phyloP scores from a whole-genome alignment of 441 rosid species.

The Euphorbia corollata region DNA sequence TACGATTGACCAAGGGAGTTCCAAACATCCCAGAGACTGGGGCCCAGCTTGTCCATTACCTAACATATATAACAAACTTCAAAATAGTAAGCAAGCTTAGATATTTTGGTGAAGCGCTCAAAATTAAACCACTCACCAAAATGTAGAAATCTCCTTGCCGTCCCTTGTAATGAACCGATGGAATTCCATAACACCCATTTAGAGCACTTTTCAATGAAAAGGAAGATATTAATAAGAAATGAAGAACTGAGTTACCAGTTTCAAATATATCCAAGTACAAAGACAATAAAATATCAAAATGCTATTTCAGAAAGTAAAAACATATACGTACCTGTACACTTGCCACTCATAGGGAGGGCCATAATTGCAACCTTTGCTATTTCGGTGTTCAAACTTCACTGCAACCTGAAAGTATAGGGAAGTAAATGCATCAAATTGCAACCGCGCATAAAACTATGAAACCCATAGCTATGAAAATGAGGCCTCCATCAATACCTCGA shows the following conservation, averaged over 20 bases:
- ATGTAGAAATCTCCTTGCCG: slow-evolving; percentile 96
- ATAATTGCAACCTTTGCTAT: slow-evolving; percentile 92
- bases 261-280: slow-evolving; percentile 2
- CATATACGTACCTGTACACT: slow-evolving; percentile 68
- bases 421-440: slow-evolving; percentile 7
- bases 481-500: slow-evolving; percentile 49
- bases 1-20: slow-evolving; percentile 75
- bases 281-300: neutral
- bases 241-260: slow-evolving; percentile 6
- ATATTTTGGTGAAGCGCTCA: slow-evolving; percentile 11
- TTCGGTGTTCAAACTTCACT: slow-evolving; percentile 84
- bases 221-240: slow-evolving; percentile 8
- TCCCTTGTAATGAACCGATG: slow-evolving; percentile 83
- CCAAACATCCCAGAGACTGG: slow-evolving; percentile 98
- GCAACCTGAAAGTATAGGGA: slow-evolving; percentile 57
- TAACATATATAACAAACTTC: slow-evolving; percentile 25
- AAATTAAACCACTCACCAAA: slow-evolving; percentile 45
- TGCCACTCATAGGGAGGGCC: slow-evolving; percentile 99
- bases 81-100: slow-evolving; percentile 16
- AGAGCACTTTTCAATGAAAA: slow-evolving; percentile 45
- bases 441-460: neutral
- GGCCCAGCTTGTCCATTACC: slow-evolving; percentile 99
- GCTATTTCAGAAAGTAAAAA: slow-evolving; percentile 12
- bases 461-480: slow-evolving; percentile 11
- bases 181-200: slow-evolving; percentile 85